Base-by-base conservation (phyloP, 768 basidiomycete species). In the Neoboletus magnificus region DNA sequence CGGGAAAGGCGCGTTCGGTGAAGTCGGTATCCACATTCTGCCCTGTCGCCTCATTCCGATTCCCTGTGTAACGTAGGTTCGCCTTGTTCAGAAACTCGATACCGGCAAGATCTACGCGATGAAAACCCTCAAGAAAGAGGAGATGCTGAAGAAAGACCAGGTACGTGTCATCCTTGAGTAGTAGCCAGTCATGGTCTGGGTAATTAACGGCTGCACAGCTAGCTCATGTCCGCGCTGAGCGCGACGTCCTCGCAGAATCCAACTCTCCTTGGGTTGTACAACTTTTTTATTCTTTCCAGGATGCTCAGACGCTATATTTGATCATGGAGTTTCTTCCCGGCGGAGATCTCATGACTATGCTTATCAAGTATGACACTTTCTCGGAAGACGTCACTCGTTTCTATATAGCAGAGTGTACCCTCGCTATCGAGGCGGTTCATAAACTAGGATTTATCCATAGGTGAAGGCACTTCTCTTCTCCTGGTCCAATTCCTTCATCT, bases 281-380 rank as follows among this genome's bases (percentile, higher is more conserved):
- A 67, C 81, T 98, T 22, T 98, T 82, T 74, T 98, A 96, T 74
- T 97, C 94, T n/a, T 98, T 98, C 78, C 97, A 98, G 70, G 97
- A 98, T 70, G 76, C 89, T 2, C 77, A 87, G 50, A 93, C 89
- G 63, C 82, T 99, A 25, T 99, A 98, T 75, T 80, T 99, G 52
- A 90, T 98, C 77, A 98, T 98, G 97, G 97, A 98, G 75, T 99
- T 96, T 73, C 79, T 99, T 44, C 95, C 96, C 52, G 97, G 97
- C 44, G 97, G 97, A 32, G 97, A 99, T 70, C 79, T 98, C 58
- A 98, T 99, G 97, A 97, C 95, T 5, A 98, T 98, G 96, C 79
- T 98, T 55, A 98, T 98, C 80, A 98, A 98, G 74, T 98, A 98
- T 74, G 97, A 98, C 70, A 97, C 95, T 0, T 98, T 98, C 74